Percentiles rank a stretch among this genome's conserved stretches.
Conservation (phyloP, 2,329 filamentous ascomycete species). For the Cercospora brassicicola region DNA sequence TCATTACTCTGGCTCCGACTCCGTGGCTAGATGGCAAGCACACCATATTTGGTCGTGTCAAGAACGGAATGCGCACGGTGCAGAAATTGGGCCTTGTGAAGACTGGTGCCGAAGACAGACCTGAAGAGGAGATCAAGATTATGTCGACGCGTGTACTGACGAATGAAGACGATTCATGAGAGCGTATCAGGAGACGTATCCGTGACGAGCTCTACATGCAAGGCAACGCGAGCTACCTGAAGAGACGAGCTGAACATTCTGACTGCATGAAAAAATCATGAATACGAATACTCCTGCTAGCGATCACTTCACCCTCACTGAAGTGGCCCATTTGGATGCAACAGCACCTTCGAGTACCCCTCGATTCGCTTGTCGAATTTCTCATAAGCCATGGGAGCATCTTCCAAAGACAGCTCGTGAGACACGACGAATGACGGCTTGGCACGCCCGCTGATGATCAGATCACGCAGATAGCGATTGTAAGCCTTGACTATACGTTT, state of each 20-base stretch:
- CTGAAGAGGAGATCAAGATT: slow-evolving; percentile 79
- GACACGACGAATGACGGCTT: slow-evolving; percentile 68
- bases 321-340: slow-evolving; percentile 62
- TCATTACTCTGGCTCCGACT: slow-evolving; percentile 88
- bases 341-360: slow-evolving; percentile 67
- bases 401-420: slow-evolving; percentile 64
- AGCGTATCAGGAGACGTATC: background rate
- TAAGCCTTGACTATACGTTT: slow-evolving; percentile 58
- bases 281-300: background rate
- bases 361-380: slow-evolving; percentile 67
- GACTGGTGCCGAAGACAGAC: slow-evolving; percentile 77
- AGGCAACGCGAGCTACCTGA: background rate
- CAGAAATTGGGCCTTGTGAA: slow-evolving; percentile 85
- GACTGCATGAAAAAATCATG: background rate
- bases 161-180: slow-evolving; percentile 58
- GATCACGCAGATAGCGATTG: slow-evolving; percentile 64
- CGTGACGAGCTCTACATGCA: background rate
- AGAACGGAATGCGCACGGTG: slow-evolving; percentile 77
- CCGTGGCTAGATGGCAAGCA: slow-evolving; percentile 98
- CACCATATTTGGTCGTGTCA: slow-evolving; percentile 92
- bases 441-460: slow-evolving; percentile 64
- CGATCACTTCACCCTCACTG: slow-evolving; percentile 13
- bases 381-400: slow-evolving; percentile 52
- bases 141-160: slow-evolving; percentile 70
- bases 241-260: background rate